Percentiles rank a stretch among this genome's conserved stretches.
Evolutionary conservation across 1,284 basidiomycete genomes (phyloP).

Genomic region (Neolentinus lepideus): DNA sequence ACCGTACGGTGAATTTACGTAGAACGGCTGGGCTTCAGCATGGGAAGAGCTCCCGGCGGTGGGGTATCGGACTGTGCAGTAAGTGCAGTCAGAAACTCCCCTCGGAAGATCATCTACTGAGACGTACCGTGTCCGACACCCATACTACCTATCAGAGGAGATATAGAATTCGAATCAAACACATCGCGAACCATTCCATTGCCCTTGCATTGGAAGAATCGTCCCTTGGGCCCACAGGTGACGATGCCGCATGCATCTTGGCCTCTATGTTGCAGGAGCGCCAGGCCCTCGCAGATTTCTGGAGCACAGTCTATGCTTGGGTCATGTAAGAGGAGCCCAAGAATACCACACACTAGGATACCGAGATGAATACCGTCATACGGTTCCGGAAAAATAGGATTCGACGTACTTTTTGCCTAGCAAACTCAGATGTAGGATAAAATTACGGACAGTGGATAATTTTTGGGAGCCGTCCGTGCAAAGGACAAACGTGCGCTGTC

Average conservation of each 20-base stretch:
- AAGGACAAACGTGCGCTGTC: not conserved
- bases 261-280: conserved; percentile 89
- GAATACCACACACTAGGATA: conserved; percentile 77
- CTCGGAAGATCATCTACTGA: conserved; percentile 13
- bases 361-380: not conserved
- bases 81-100: conserved; percentile 1
- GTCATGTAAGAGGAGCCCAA: conserved; percentile 81
- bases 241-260: conserved; percentile 99
- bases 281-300: conserved; percentile 88
- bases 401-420: not conserved
- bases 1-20: conserved; percentile 98
- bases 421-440: not conserved
- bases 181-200: conserved; percentile 99
- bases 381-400: not conserved
- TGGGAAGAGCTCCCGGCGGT: conserved; percentile 97
- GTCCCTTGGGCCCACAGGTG: conserved; percentile 91
- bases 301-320: conserved; percentile 68
- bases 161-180: conserved; percentile 79
- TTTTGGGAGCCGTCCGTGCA: not conserved
- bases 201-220: conserved; percentile 98
- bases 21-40: conserved; percentile 99
- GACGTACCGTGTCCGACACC: conserved; percentile 91
- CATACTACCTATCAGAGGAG: conserved; percentile 87
- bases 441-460: not conserved
- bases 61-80: conserved; percentile 79